These are phyloP conservation scores for Pseudogymnoascus sp. DNA, from an alignment of 2,329 filamentous ascomycete genomes.

Conservation along the genomic window DNA sequence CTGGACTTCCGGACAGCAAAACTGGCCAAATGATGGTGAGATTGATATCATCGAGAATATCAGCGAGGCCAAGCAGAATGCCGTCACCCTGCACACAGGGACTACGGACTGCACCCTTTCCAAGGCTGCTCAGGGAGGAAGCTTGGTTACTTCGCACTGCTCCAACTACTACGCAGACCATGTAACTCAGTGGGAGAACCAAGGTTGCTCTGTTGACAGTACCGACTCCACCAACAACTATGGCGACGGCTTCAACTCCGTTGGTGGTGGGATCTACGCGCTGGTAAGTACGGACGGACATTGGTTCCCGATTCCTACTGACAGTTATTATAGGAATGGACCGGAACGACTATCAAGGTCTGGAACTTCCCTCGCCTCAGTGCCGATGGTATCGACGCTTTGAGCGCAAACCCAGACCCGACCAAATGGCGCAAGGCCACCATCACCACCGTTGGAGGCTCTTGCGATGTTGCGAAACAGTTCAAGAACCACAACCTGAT, in stretches of 20 bases:
- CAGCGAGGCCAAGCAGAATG: constrained; percentile 41
- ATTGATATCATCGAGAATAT: constrained; percentile 44
- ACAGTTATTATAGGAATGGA: constrained; percentile 61
- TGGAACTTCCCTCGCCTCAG: constrained; percentile 68
- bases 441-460: constrained; percentile 50
- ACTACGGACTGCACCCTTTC: constrained; percentile 25
- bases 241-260: constrained; percentile 24
- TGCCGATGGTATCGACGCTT: constrained; percentile 63
- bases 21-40: constrained; percentile 23
- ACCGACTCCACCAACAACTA: constrained; percentile 22
- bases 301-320: constrained; percentile 37
- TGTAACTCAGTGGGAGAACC: constrained; percentile 36
- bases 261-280: constrained; percentile 46
- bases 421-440: constrained; percentile 60
- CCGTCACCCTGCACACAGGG: constrained; percentile 22
- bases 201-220: constrained; percentile 21
- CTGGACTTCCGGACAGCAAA: constrained; percentile 27
- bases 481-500: constrained; percentile 71
- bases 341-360: constrained; percentile 56
- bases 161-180: constrained; percentile 21
- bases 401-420: constrained; percentile 56
- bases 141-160: constrained; percentile 19
- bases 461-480: constrained; percentile 63
- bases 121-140: constrained; percentile 30
- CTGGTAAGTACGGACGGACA: constrained; percentile 38